phyloP scores from a whole-genome alignment of 2,329 filamentous ascomycete genomes.

The Colletotrichum chrysophilum region DNA sequence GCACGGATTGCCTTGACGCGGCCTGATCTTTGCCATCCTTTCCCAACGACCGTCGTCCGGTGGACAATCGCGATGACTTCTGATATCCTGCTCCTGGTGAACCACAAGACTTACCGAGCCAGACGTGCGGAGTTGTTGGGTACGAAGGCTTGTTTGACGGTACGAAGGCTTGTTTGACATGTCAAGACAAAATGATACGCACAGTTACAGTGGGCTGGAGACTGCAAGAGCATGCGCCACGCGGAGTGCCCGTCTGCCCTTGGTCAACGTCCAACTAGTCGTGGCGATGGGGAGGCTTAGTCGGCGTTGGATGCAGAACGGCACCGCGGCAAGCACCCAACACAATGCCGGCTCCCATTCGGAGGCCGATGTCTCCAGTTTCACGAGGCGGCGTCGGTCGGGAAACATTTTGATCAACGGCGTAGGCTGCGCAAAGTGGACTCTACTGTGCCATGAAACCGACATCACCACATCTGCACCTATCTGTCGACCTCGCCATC shows the following conservation, averaged over 20 bases:
- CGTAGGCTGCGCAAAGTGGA: not conserved
- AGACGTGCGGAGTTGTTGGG: not conserved
- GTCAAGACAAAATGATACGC: not conserved
- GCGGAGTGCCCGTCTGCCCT: constrained; percentile 10
- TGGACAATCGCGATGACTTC: not conserved
- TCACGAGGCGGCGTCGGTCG: not conserved
- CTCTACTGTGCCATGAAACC: not conserved
- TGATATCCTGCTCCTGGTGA: not conserved
- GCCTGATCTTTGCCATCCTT: not conserved
- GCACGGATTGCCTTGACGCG: constrained; percentile 16
- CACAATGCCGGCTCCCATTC: not conserved
- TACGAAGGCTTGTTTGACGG: not conserved
- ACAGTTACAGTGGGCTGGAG: not conserved
- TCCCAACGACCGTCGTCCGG: not conserved
- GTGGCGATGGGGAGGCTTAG: constrained; percentile 1
- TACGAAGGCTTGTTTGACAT: not conserved
- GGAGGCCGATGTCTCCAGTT: not conserved
- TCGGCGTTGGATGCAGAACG: constrained; percentile 8
- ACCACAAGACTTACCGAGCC: not conserved
- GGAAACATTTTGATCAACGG: not conserved
- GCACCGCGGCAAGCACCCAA: constrained; percentile 4
- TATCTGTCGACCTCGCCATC: not conserved
- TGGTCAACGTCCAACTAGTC: not conserved
- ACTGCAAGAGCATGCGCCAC: constrained; percentile 12
- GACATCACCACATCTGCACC: not conserved